phyloP scores from a whole-genome alignment of 768 basidiomycete species.

The Mycena chlorophos region DNA sequence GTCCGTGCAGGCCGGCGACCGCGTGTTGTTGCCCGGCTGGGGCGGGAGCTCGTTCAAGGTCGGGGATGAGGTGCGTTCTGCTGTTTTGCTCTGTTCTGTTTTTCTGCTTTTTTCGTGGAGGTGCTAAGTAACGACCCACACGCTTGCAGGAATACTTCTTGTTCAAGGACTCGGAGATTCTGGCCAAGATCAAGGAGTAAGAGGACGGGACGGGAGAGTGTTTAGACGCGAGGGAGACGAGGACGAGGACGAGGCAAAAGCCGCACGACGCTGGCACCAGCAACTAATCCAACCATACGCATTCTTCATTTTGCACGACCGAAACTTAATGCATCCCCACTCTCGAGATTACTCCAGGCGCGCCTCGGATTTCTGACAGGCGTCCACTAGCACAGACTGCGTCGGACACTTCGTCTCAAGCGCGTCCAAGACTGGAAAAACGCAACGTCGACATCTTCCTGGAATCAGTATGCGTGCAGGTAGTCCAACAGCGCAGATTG shows the following conservation, averaged over 20 bases:
- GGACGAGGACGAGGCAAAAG: constrained; percentile 9
- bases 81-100: neutral
- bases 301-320: neutral
- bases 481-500: too few relatives aligned
- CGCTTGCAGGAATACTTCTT: constrained; percentile 81
- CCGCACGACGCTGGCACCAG: constrained; percentile 10
- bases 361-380: too few relatives aligned
- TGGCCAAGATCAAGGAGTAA: constrained; percentile 95
- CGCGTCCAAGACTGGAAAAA: too few relatives aligned
- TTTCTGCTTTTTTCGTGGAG: neutral
- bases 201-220: constrained; percentile 11
- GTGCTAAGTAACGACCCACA: constrained; percentile 4
- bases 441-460: too few relatives aligned
- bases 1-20: constrained; percentile 83
- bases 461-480: too few relatives aligned
- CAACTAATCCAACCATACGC: constrained; percentile 6
- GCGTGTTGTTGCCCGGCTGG: constrained; percentile 93
- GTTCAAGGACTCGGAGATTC: constrained; percentile 92
- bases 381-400: too few relatives aligned
- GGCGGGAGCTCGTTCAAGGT: constrained; percentile 96
- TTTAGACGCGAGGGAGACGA: neutral
- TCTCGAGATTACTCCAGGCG: constrained; percentile 2
- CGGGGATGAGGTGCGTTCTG: constrained; percentile 81
- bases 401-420: too few relatives aligned
- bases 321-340: constrained; percentile 19